These are phyloP conservation scores for Gastrolobium villosum DNA, from an alignment of 306 rosid genomes.

Conservation along the genomic window DNA sequence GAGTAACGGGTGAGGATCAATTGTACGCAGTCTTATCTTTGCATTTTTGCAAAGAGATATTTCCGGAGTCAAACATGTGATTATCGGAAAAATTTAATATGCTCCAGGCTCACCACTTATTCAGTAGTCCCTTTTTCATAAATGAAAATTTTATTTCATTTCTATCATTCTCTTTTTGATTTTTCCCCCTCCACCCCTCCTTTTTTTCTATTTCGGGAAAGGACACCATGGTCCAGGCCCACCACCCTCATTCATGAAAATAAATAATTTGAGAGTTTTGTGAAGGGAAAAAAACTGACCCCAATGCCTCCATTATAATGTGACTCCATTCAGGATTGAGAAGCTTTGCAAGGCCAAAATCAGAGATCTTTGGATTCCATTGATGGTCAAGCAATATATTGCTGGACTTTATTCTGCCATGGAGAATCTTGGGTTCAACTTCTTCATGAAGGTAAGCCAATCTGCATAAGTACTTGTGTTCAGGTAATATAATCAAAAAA, in stretches of 20 bases:
- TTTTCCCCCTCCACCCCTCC: too few species aligned
- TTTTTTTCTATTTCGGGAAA: too few species aligned
- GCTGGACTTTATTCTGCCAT: slow-evolving; percentile 62
- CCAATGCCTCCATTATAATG: slow-evolving; percentile 52
- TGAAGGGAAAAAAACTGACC: slow-evolving; percentile 51
- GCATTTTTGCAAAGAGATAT: too few species aligned
- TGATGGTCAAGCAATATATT: slow-evolving; percentile 66
- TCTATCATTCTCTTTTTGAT: too few species aligned
- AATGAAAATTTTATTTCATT: too few species aligned
- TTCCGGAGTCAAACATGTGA: too few species aligned
- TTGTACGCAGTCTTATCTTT: too few species aligned
- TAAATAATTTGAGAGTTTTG: background rate
- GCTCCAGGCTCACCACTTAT: too few species aligned
- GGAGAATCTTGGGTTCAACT: slow-evolving; percentile 68
- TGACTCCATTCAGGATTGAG: slow-evolving; percentile 48
- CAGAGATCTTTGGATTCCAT: slow-evolving; percentile 70
- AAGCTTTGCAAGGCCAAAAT: slow-evolving; percentile 64
- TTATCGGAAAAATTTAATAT: too few species aligned
- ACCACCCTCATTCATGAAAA: background rate
- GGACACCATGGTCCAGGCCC: too few species aligned
- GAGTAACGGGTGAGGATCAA: too few species aligned
- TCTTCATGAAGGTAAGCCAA: slow-evolving; percentile 78
- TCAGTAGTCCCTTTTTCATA: too few species aligned
- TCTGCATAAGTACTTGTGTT: slow-evolving; percentile 53
- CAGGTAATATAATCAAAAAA: background rate